Conservation (phyloP, 1,284 basidiomycete species). For the Singerocomus inundabilis region DNA sequence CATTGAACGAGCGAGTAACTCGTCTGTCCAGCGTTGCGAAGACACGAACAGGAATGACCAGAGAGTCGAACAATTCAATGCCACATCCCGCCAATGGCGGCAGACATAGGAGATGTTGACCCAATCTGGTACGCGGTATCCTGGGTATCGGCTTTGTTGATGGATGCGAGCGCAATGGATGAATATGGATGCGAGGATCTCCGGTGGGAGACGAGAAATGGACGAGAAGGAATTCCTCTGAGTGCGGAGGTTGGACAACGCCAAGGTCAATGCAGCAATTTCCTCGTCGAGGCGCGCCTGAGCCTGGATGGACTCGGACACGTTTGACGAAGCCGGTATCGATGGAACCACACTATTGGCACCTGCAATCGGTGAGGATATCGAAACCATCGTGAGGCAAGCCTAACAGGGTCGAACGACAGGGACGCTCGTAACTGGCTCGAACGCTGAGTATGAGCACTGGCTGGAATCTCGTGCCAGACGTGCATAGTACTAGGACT, state of each 20-base stretch:
- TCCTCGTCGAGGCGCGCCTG: slow-evolving; percentile 35
- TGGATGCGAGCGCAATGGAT: slow-evolving; percentile 14
- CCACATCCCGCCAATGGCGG: slow-evolving; percentile 37
- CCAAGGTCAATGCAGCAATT: slow-evolving; percentile 30
- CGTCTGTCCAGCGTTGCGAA: slow-evolving; percentile 30
- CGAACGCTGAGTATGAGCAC: neutral
- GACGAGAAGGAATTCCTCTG: slow-evolving; percentile 34
- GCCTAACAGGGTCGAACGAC: neutral
- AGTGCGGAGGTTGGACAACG: slow-evolving; percentile 30
- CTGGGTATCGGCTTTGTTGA: neutral
- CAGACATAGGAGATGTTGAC: slow-evolving; percentile 35
- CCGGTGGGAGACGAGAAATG: slow-evolving; percentile 34
- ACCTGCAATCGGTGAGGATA: neutral
- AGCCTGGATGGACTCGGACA: neutral
- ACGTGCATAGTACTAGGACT: neutral
- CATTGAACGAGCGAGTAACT: slow-evolving; percentile 39
- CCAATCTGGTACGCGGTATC: slow-evolving; percentile 14
- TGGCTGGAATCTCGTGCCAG: too few relatives aligned
- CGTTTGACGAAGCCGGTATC: neutral
- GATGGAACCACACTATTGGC: neutral
- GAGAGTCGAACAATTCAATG: slow-evolving; percentile 33
- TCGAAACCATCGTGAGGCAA: neutral
- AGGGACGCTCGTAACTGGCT: neutral
- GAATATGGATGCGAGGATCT: slow-evolving; percentile 30
- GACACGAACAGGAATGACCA: slow-evolving; percentile 36